A percentile compares a stretch with the other conserved stretches of the same genome.
Conservation (phyloP, 495 filamentous ascomycete species). For the Letharia lupina region DNA sequence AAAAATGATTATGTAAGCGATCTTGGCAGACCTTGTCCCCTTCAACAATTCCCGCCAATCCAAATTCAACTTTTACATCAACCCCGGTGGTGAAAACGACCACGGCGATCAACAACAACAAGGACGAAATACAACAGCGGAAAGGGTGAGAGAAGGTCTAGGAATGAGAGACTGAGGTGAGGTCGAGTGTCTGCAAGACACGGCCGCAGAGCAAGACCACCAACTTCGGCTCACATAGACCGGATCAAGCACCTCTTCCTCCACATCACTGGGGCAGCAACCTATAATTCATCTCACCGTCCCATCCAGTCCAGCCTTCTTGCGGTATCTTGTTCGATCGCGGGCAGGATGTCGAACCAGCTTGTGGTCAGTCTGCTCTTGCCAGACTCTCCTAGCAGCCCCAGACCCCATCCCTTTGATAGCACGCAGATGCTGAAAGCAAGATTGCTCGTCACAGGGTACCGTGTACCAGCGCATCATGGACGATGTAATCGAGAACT, state of each 20-base stretch:
- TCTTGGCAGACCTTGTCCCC: conserved; percentile 10
- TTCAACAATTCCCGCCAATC: conserved; percentile 14
- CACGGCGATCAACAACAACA: not conserved
- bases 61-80: conserved; percentile 17
- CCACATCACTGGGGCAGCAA: conserved; percentile 2
- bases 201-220: conserved; percentile 8
- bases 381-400: conserved; percentile 21
- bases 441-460: conserved; percentile 46
- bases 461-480: conserved; percentile 83
- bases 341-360: conserved; percentile 51
- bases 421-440: conserved; percentile 21
- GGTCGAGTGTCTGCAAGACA: conserved; percentile 10
- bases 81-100: conserved; percentile 7
- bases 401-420: conserved; percentile 9
- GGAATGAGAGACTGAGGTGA: conserved; percentile 6
- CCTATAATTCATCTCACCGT: not conserved
- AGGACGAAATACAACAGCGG: not conserved
- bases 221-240: not conserved
- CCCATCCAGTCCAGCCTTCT: not conserved
- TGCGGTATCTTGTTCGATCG: not conserved
- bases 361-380: conserved; percentile 51
- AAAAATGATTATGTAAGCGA: conserved; percentile 13
- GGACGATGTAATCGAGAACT: conserved; percentile 77
- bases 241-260: conserved; percentile 3
- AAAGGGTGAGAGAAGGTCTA: conserved; percentile 1